Conservation (phyloP, 1,284 basidiomycete species). For the Ganoderma leucocontextum region DNA sequence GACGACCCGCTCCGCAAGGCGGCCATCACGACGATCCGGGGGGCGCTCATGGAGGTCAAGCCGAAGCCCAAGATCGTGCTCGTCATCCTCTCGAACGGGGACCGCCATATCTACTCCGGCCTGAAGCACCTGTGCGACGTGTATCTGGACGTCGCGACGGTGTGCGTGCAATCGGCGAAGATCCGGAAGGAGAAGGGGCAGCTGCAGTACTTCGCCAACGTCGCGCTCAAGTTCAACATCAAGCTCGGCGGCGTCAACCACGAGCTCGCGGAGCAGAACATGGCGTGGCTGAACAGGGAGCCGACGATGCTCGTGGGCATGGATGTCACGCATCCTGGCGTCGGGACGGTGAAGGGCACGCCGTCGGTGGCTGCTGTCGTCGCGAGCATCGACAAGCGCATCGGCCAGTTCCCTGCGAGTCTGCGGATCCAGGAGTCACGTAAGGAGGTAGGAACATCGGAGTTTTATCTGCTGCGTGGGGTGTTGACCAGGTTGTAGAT, state of each 20-base stretch:
- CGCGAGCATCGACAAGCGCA: conserved; percentile 69
- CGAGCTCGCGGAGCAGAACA: conserved; percentile 54
- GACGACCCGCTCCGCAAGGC: conserved; percentile 57
- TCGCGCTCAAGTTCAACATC: conserved; percentile 82
- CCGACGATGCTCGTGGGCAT: conserved; percentile 85
- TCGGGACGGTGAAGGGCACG: conserved; percentile 67
- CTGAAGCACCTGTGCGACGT: conserved; percentile 77
- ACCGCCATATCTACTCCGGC: conserved; percentile 74
- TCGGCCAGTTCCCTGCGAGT: conserved; percentile 75
- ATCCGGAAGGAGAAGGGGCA: conserved; percentile 70
- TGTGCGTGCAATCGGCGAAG: conserved; percentile 73
- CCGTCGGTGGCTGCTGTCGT: conserved; percentile 86
- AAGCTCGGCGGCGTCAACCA: conserved; percentile 85
- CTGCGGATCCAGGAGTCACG: conserved; percentile 75
- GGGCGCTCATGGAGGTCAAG: conserved; percentile 38
- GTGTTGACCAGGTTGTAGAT: conserved; percentile 53
- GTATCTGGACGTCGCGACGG: conserved; percentile 67
- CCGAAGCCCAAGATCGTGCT: conserved; percentile 46
- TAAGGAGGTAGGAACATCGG: conserved; percentile 66
- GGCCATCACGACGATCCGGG: conserved; percentile 51
- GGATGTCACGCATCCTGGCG: conserved; percentile 85
- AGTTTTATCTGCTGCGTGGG: neutral
- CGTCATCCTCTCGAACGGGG: conserved; percentile 70
- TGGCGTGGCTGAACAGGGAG: conserved; percentile 60
- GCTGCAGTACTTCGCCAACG: conserved; percentile 79